Percentiles rank a stretch among this genome's conserved stretches.
phyloP scores from a whole-genome alignment of 768 basidiomycete genomes.

The Strobilomyces dryophilus region DNA sequence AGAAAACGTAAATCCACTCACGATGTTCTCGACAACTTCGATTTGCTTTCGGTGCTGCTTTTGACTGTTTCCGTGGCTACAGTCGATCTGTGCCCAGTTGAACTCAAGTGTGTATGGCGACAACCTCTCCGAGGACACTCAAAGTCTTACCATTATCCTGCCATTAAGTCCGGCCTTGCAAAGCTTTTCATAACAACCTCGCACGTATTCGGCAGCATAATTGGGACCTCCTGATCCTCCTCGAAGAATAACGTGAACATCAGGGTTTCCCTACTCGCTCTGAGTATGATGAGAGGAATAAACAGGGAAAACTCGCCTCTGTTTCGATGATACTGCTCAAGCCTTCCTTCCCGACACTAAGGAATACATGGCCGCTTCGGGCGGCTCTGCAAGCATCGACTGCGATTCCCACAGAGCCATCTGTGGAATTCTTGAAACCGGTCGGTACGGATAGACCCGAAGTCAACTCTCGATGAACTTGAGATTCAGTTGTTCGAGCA shows the following conservation, averaged over 20 bases:
- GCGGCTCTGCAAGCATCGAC: slow-evolving; percentile 96
- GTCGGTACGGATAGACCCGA: slow-evolving; percentile 92
- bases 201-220: slow-evolving; percentile 75
- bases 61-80: slow-evolving; percentile 93
- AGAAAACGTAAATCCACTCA: slow-evolving; percentile 33
- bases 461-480: slow-evolving; percentile 87
- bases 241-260: slow-evolving; percentile 91
- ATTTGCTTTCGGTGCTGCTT: slow-evolving; percentile 90
- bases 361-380: slow-evolving; percentile 86
- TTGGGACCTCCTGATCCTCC: slow-evolving; percentile 91
- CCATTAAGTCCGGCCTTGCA: slow-evolving; percentile 71
- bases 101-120: not conserved
- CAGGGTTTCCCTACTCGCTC: slow-evolving; percentile 69
- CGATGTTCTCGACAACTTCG: slow-evolving; percentile 88
- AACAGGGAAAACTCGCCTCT: slow-evolving; percentile 43
- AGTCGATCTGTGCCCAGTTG: slow-evolving; percentile 65
- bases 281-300: slow-evolving; percentile 2
- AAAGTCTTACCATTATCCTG: slow-evolving; percentile 75
- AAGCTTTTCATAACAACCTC: slow-evolving; percentile 69
- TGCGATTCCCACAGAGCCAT: slow-evolving; percentile 87
- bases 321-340: slow-evolving; percentile 94
- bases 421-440: slow-evolving; percentile 98
- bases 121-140: not conserved
- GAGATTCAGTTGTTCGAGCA: slow-evolving; percentile 87
- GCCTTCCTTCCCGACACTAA: slow-evolving; percentile 96